phyloP scores from a whole-genome alignment of 2,329 filamentous ascomycete species.

The Cryphonectria naterciae region DNA sequence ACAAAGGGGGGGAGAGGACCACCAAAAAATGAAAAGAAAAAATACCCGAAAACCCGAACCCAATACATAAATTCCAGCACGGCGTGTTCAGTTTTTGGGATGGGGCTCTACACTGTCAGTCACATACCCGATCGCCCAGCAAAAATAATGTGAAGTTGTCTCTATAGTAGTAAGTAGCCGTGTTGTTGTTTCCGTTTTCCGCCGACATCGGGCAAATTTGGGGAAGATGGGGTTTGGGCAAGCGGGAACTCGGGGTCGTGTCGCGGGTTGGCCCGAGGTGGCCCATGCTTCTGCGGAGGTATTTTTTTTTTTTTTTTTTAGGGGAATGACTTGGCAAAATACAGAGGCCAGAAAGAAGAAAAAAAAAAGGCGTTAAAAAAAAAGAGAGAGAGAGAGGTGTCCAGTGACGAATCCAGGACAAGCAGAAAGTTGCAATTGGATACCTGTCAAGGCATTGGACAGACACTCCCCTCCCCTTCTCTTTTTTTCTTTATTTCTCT shows the following conservation, averaged over 20 bases:
- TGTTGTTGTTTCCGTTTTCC: constrained; percentile 20
- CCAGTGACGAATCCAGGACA: neutral
- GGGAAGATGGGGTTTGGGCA: neutral
- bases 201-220: constrained; percentile 25
- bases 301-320: constrained; percentile 23
- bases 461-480: neutral
- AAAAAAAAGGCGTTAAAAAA: neutral
- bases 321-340: neutral
- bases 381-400: constrained; percentile 9
- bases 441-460: constrained; percentile 1
- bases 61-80: neutral
- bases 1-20: too few species aligned
- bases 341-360: neutral
- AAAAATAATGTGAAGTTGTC: neutral
- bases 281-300: constrained; percentile 22
- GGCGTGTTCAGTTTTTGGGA: neutral
- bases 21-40: too few species aligned
- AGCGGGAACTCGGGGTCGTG: constrained; percentile 2
- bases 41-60: too few species aligned
- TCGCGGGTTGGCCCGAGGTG: constrained; percentile 19
- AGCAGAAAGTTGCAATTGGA: constrained; percentile 7
- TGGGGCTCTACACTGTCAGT: neutral
- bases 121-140: neutral
- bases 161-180: neutral
- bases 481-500: neutral